Evolutionary conservation across 164 flowering plant genomes (phyloP), one percentile per base, ranked within the genome.

Genomic region (Piper betle): DNA sequence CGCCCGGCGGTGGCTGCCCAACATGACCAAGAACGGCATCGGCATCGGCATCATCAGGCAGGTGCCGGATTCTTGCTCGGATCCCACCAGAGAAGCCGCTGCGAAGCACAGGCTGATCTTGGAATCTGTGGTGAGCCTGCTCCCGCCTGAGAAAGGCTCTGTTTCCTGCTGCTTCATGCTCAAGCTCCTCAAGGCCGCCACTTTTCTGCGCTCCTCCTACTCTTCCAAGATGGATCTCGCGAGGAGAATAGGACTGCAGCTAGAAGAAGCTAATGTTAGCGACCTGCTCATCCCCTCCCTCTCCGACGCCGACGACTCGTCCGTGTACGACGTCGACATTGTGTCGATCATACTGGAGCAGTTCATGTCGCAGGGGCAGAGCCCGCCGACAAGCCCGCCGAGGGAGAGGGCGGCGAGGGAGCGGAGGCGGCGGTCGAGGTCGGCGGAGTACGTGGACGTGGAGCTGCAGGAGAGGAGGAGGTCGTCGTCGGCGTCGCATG

Each of bases 401-500:
- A 84, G 88, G 66, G 63, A 69, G 33, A 84, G 72, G n/a, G n/a
- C n/a, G n/a, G n/a, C n/a, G n/a, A n/a, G n/a, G n/a, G n/a, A n/a
- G 64, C 76, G 55, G 61, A 67, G 84, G 74, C 80, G 80, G 66
- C 74, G 94, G 74, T 89, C 94, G 6, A 75, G 94, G 18, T 93
- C 98, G 2, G 94, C 91, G 4, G 96, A 89, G 72, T 79, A 90
- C 53, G 73, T 86, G 41, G 87, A 84, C 71, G 74, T 80, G 46
- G 84, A 74, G 72, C 77, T 85, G 55, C 94, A 81, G 64, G 96
- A 89, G 69, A 81, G 87, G 33, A 73, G 96, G 68, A 80, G 96
- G 69, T 85, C 93, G 10, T 87, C 96, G 58, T 84, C 89, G 2
- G 93, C 96, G 55, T 85, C 93, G n/a, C 91, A 89, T 67, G 71